Percentiles rank a stretch among this genome's conserved stretches.
phyloP scores from a whole-genome alignment of 2,329 filamentous ascomycete species.

The Pleomassaria siparia region DNA sequence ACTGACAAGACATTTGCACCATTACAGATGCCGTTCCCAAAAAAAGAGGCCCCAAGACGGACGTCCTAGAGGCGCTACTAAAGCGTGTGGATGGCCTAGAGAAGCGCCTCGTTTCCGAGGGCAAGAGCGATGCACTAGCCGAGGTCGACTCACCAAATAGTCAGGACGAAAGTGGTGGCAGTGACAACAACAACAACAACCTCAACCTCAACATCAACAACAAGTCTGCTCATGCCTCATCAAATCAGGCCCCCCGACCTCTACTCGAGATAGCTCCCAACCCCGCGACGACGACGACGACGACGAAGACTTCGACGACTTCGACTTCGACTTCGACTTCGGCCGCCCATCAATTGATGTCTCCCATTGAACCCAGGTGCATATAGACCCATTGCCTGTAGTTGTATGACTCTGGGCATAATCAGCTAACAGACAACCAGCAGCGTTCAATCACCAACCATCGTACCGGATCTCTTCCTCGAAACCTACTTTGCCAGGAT shows the following conservation, averaged over 20 bases:
- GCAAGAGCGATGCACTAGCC: slow-evolving; percentile 46
- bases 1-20: too few relatives aligned
- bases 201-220: slow-evolving; percentile 20
- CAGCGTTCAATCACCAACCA: slow-evolving; percentile 45
- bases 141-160: slow-evolving; percentile 26
- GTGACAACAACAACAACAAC: too few relatives aligned
- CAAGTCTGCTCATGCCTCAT: slow-evolving; percentile 20
- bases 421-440: slow-evolving; percentile 16
- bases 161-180: too few relatives aligned
- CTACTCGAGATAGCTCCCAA: slow-evolving; percentile 30
- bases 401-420: slow-evolving; percentile 19
- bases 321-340: too few relatives aligned
- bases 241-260: slow-evolving; percentile 23
- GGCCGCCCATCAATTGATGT: slow-evolving; percentile 39
- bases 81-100: slow-evolving; percentile 86
- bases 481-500: slow-evolving; percentile 79
- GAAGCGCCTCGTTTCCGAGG: slow-evolving; percentile 67
- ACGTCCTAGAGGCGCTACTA: slow-evolving; percentile 79
- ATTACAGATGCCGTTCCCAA: slow-evolving; percentile 80
- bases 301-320: too few relatives aligned
- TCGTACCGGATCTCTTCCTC: slow-evolving; percentile 65
- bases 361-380: slow-evolving; percentile 42
- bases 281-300: slow-evolving; percentile 17
- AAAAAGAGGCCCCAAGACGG: slow-evolving; percentile 86
- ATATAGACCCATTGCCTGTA: slow-evolving; percentile 13